phyloP scores from a whole-genome alignment of 164 flowering plant species.

The Sextonia rubra region DNA sequence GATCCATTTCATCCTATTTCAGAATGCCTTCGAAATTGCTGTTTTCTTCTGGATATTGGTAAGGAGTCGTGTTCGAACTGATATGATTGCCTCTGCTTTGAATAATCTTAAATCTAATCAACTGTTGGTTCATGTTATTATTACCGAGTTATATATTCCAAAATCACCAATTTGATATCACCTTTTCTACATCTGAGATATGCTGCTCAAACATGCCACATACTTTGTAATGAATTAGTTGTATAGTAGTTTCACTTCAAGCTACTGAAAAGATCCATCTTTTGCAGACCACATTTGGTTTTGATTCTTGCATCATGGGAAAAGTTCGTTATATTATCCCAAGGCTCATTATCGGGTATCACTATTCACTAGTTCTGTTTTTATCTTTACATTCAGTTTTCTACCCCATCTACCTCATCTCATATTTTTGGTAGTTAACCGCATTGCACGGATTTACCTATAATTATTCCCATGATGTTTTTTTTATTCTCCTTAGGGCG shows the following conservation, averaged over 20 bases:
- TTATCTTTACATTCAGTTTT: not conserved
- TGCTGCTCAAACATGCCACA: not conserved
- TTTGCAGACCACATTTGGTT: constrained; percentile 31
- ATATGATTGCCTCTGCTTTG: no score
- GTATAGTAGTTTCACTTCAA: not conserved
- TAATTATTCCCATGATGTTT: not conserved
- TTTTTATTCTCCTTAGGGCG: constrained; percentile 5
- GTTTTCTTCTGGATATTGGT: constrained; percentile 86
- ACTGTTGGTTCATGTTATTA: no score
- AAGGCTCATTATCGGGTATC: constrained; percentile 62
- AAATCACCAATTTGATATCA: not conserved
- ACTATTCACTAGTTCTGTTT: not conserved
- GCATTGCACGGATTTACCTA: not conserved
- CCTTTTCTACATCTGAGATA: not conserved
- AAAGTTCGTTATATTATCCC: constrained; percentile 42
- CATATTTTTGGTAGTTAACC: not conserved
- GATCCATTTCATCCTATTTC: constrained; percentile 76
- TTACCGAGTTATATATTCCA: no score
- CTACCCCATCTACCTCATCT: not conserved
- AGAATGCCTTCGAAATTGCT: constrained; percentile 79
- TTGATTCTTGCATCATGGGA: constrained; percentile 69
- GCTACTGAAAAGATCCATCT: not conserved
- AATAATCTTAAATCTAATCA: no score
- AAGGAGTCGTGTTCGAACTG: constrained; percentile 1
- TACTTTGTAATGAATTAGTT: not conserved